These are phyloP conservation scores for Wickerhamomyces rabaulensis DNA, from an alignment of 805 yeast genomes.

Conservation along the genomic window DNA sequence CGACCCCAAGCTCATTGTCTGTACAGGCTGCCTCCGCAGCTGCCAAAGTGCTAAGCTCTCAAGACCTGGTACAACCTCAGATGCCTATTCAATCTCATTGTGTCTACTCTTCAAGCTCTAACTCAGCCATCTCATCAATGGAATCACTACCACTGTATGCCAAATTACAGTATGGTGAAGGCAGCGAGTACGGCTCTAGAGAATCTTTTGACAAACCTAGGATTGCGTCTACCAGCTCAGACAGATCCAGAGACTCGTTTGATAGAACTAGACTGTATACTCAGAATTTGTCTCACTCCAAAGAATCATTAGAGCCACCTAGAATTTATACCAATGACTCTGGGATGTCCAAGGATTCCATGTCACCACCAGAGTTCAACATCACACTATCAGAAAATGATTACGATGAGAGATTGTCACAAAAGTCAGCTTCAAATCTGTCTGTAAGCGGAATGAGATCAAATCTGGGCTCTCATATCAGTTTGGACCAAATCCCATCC, in stretches of 20 bases:
- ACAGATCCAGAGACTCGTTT: background rate
- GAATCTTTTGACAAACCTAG: background rate
- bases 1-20: background rate
- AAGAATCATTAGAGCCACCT: background rate
- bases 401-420: background rate
- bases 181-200: constrained; percentile 4
- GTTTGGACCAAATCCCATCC: background rate
- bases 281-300: background rate
- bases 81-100: constrained; percentile 2
- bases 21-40: constrained; percentile 6
- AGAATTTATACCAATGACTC: background rate
- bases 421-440: background rate
- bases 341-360: background rate
- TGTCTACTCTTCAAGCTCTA: constrained; percentile 6
- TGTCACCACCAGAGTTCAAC: background rate
- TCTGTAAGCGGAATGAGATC: background rate
- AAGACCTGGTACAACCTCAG: constrained; percentile 3
- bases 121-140: constrained; percentile 14
- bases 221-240: background rate
- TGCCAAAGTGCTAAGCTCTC: background rate
- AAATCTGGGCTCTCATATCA: background rate
- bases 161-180: constrained; percentile 3
- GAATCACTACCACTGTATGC: constrained; percentile 16
- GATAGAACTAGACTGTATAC: background rate
- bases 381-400: background rate